These are phyloP conservation scores for Pythium aristosporum DNA, from an alignment of 352 stramenopile species.

Conservation along the genomic window DNA sequence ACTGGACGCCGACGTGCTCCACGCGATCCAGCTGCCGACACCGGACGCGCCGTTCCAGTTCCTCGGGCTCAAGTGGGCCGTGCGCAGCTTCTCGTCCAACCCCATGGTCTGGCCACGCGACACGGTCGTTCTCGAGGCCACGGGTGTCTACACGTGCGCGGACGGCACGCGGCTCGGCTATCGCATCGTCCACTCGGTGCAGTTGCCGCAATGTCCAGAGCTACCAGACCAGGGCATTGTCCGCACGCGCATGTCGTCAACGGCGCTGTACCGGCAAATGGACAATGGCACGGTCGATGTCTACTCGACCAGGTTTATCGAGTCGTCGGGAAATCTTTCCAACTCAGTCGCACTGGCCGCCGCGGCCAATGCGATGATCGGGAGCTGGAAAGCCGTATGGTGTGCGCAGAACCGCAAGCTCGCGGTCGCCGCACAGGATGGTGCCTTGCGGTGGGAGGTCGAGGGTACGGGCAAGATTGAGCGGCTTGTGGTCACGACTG, in stretches of 20 bases:
- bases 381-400: slow-evolving; percentile 58
- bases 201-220: slow-evolving; percentile 28
- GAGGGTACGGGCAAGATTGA: slow-evolving; percentile 3
- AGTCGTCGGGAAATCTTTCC: slow-evolving; percentile 44
- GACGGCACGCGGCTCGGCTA: slow-evolving; percentile 35
- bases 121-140: slow-evolving; percentile 35
- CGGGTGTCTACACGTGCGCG: slow-evolving; percentile 26
- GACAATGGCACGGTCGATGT: slow-evolving; percentile 50
- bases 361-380: slow-evolving; percentile 45
- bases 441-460: slow-evolving; percentile 11
- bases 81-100: slow-evolving; percentile 22
- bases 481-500: slow-evolving; percentile 19
- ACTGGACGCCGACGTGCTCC: slow-evolving; percentile 38
- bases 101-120: slow-evolving; percentile 34
- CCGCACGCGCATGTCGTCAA: slow-evolving; percentile 22
- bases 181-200: slow-evolving; percentile 33
- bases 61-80: slow-evolving; percentile 49
- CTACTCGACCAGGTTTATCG: slow-evolving; percentile 59
- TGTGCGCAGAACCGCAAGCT: slow-evolving; percentile 77
- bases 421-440: slow-evolving; percentile 31
- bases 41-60: slow-evolving; percentile 46
- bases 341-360: slow-evolving; percentile 43
- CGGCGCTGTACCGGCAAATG: slow-evolving; percentile 60
- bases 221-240: slow-evolving; percentile 22
- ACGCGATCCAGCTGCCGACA: slow-evolving; percentile 24